phyloP scores from a whole-genome alignment of 2,329 filamentous ascomycete genomes.

The Cladobotryum mycophilum region DNA sequence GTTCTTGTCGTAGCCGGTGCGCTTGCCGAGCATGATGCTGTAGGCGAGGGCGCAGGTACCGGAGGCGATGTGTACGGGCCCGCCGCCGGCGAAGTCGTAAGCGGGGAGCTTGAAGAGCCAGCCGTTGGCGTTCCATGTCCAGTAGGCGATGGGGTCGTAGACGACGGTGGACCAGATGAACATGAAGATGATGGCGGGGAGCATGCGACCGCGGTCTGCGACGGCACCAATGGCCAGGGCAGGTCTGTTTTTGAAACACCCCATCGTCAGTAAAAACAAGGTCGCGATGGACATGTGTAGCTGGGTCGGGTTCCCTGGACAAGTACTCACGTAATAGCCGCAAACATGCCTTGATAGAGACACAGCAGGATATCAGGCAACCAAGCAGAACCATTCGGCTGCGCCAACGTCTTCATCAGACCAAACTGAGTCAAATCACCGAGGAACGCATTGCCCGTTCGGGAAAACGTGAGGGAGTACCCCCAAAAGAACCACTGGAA shows the following conservation, averaged over 20 bases:
- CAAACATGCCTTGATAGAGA: slow-evolving; percentile 85
- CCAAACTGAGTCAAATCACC: slow-evolving; percentile 78
- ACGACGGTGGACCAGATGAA: slow-evolving; percentile 67
- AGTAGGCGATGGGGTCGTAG: slow-evolving; percentile 69
- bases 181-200: slow-evolving; percentile 58
- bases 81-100: slow-evolving; percentile 69
- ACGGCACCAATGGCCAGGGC: slow-evolving; percentile 55
- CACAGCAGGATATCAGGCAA: slow-evolving; percentile 81
- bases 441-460: slow-evolving; percentile 70
- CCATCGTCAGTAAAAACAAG: not conserved
- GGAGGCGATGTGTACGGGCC: slow-evolving; percentile 68
- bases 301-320: too few species aligned
- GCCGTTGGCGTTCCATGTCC: slow-evolving; percentile 70
- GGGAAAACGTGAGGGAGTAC: slow-evolving; percentile 79
- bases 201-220: slow-evolving; percentile 55
- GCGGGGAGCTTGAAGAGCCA: slow-evolving; percentile 64
- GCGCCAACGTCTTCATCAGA: slow-evolving; percentile 67
- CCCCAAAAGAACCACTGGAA: slow-evolving; percentile 98
- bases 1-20: slow-evolving; percentile 54
- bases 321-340: slow-evolving; percentile 74
- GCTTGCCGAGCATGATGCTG: slow-evolving; percentile 66
- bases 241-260: slow-evolving; percentile 29
- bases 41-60: slow-evolving; percentile 68
- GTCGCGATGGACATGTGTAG: not conserved
- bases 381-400: slow-evolving; percentile 64